A percentile compares a stretch with the other conserved stretches of the same genome.
Evolutionary conservation across 2,329 filamentous ascomycete genomes (phyloP).

Genomic region (Chalara sp.): DNA sequence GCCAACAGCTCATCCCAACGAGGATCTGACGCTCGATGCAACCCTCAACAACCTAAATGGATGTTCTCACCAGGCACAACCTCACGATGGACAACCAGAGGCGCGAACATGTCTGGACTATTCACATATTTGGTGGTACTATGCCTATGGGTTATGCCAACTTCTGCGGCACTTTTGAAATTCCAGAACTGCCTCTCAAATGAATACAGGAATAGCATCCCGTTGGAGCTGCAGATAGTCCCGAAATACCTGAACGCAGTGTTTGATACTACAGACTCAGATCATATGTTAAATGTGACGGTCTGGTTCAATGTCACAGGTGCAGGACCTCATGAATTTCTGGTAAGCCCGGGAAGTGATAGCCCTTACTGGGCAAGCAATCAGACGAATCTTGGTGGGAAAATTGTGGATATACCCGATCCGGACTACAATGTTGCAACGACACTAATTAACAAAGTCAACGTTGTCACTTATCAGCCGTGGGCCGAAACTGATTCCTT

Average conservation of each 20-base stretch:
- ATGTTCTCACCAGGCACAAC: background rate
- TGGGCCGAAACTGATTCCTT: conserved; percentile 54
- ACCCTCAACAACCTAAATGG: no score
- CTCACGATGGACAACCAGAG: background rate
- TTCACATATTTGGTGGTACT: conserved; percentile 18
- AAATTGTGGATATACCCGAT: conserved; percentile 58
- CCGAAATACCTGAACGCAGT: conserved; percentile 68
- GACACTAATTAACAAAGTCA: conserved; percentile 65
- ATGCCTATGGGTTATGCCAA: conserved; percentile 31
- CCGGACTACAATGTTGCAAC: conserved; percentile 36
- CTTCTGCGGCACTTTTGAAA: conserved; percentile 59
- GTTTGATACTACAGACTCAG: conserved; percentile 56
- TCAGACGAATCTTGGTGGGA: conserved; percentile 54
- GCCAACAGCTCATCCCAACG: no score
- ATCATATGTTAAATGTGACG: conserved; percentile 65
- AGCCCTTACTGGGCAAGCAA: conserved; percentile 52
- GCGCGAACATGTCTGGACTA: conserved; percentile 5
- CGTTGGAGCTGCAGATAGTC: conserved; percentile 68
- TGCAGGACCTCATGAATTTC: conserved; percentile 33
- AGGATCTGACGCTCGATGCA: no score
- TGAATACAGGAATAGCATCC: conserved; percentile 48
- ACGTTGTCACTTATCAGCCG: conserved; percentile 72
- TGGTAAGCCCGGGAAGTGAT: conserved; percentile 53
- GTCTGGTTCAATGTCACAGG: conserved; percentile 91
- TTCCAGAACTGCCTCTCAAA: conserved; percentile 79